phyloP scores from a whole-genome alignment of 495 filamentous ascomycete species.

The Talaromyces nanjingensis region DNA sequence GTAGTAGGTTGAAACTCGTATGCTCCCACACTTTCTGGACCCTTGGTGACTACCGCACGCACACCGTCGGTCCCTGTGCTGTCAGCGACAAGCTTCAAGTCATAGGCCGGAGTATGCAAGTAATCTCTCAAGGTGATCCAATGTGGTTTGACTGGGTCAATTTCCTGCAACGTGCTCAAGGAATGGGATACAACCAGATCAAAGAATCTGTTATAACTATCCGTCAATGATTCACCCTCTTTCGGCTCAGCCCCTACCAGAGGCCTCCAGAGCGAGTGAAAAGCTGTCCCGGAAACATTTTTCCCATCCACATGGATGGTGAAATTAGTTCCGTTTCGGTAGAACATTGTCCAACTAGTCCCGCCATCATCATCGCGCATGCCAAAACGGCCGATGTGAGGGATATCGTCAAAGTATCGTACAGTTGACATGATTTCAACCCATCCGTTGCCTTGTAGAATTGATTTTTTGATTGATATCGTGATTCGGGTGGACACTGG shows the following conservation, averaged over 20 bases:
- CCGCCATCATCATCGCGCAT: background rate
- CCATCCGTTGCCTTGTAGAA: no score
- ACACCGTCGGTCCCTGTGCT: background rate
- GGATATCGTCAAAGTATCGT: slow-evolving; percentile 3
- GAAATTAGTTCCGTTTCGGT: background rate
- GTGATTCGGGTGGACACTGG: no score
- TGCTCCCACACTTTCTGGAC: background rate
- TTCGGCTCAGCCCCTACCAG: background rate
- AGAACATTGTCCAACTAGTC: background rate
- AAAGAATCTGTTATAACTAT: background rate
- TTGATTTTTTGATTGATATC: no score
- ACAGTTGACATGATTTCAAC: slow-evolving; percentile 6
- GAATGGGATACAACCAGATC: slow-evolving; percentile 6
- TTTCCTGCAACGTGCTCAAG: background rate
- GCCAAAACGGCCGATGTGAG: slow-evolving; percentile 6
- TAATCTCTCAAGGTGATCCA: slow-evolving; percentile 4
- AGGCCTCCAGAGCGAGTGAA: background rate
- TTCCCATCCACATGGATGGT: slow-evolving; percentile 1
- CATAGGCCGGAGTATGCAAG: slow-evolving; percentile 1
- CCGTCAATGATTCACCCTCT: background rate
- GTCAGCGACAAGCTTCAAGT: slow-evolving; percentile 2
- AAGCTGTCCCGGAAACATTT: slow-evolving; percentile 3
- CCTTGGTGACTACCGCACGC: background rate
- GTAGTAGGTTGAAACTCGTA: slow-evolving; percentile 1
- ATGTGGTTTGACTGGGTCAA: background rate